phyloP scores from a whole-genome alignment of 2,329 filamentous ascomycete genomes.

The Fusarium euwallaceae region DNA sequence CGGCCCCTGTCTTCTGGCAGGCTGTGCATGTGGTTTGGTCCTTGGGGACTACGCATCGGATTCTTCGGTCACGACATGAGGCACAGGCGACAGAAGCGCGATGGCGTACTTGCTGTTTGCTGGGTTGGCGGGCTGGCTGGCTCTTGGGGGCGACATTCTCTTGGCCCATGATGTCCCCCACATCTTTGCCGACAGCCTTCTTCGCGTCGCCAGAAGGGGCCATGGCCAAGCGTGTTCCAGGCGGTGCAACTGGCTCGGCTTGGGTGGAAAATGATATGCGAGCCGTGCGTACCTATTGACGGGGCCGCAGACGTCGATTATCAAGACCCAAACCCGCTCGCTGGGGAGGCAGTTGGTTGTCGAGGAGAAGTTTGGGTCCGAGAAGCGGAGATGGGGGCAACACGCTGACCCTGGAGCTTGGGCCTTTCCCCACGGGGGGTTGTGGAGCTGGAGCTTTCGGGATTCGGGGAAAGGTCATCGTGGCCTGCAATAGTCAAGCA shows the following conservation, averaged over 20 bases:
- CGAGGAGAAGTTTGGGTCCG: slow-evolving; percentile 20
- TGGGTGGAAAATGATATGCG: background rate
- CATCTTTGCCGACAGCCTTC: slow-evolving; percentile 21
- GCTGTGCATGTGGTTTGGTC: slow-evolving; percentile 65
- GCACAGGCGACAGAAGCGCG: slow-evolving; percentile 68
- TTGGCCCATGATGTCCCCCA: slow-evolving; percentile 47
- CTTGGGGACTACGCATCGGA: slow-evolving; percentile 66
- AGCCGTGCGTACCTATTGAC: background rate
- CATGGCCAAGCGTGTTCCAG: slow-evolving; percentile 26
- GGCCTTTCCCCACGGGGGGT: slow-evolving; percentile 35
- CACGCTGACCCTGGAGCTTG: slow-evolving; percentile 25
- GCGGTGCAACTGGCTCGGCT: background rate
- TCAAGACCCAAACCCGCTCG: background rate
- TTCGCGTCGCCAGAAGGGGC: slow-evolving; percentile 29
- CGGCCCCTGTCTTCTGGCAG: slow-evolving; percentile 63
- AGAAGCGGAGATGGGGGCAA: slow-evolving; percentile 30
- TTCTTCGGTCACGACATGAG: slow-evolving; percentile 62
- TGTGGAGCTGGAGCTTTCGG: slow-evolving; percentile 16
- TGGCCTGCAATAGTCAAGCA: slow-evolving; percentile 2
- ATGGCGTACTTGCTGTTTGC: slow-evolving; percentile 57
- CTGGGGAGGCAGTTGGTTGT: slow-evolving; percentile 11
- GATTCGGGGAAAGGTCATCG: background rate
- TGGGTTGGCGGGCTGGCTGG: slow-evolving; percentile 42
- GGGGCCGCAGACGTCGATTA: background rate
- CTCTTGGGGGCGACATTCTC: slow-evolving; percentile 53